phyloP scores from a whole-genome alignment of 495 filamentous ascomycete genomes.

The Rusavskia elegans region DNA sequence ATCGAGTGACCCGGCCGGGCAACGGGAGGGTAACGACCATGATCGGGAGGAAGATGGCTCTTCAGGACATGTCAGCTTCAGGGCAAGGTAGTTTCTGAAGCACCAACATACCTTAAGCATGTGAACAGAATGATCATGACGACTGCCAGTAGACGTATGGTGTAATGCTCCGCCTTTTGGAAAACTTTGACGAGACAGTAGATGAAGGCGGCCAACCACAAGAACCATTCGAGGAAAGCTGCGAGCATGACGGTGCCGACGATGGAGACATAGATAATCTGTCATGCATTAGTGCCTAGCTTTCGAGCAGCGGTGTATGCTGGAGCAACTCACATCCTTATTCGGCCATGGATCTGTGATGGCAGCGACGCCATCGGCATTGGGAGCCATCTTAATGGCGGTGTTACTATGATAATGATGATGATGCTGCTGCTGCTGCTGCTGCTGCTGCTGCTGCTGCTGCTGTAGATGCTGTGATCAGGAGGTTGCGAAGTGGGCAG shows the following conservation, averaged over 20 bases:
- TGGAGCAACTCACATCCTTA: constrained; percentile 41
- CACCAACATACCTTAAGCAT: constrained; percentile 45
- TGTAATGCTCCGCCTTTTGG: constrained; percentile 79
- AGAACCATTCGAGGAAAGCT: constrained; percentile 82
- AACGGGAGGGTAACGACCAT: constrained; percentile 92
- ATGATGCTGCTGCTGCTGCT: too few species aligned
- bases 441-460: too few species aligned
- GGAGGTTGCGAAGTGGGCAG: background rate
- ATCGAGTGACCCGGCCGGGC: constrained; percentile 48
- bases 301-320: background rate
- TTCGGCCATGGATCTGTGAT: constrained; percentile 37
- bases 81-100: background rate
- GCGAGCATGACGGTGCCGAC: constrained; percentile 70
- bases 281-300: background rate
- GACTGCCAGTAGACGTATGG: constrained; percentile 57
- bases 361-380: constrained; percentile 2
- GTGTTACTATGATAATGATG: background rate
- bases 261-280: constrained; percentile 73
- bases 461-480: background rate
- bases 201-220: constrained; percentile 83
- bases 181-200: constrained; percentile 86
- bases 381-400: background rate
- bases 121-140: constrained; percentile 61
- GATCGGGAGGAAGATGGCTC: constrained; percentile 75
- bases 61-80: constrained; percentile 18